Percentiles rank a stretch among this genome's conserved stretches.
phyloP scores from a whole-genome alignment of 2,329 filamentous ascomycete genomes.

The Metarhizium rileyi region DNA sequence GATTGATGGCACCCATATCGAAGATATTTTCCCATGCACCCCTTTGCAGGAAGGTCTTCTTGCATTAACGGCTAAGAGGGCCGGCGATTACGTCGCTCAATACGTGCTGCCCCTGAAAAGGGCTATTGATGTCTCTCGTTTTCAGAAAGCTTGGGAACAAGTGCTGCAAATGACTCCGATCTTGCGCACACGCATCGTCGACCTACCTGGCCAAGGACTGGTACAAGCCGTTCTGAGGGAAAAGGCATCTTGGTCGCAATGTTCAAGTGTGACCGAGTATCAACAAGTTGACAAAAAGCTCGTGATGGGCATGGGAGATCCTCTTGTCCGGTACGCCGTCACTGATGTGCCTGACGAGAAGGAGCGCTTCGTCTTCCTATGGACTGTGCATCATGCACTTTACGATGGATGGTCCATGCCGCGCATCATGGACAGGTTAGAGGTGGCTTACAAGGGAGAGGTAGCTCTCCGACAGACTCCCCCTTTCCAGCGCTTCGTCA shows the following conservation, averaged over 20 bases:
- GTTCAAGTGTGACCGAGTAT: constrained; percentile 22
- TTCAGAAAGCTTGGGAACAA: constrained; percentile 6
- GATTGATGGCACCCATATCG: constrained; percentile 1
- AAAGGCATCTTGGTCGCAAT: constrained; percentile 20
- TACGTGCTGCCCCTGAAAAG: constrained; percentile 2
- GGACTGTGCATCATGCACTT: constrained; percentile 37
- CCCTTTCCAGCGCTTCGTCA: constrained; percentile 31
- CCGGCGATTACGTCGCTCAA: constrained; percentile 6
- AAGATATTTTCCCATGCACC: constrained; percentile 9
- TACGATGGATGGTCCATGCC: constrained; percentile 43
- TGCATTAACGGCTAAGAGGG: constrained; percentile 5
- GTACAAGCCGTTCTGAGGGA: constrained; percentile 31
- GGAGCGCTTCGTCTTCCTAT: constrained; percentile 15
- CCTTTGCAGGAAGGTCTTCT: constrained; percentile 9
- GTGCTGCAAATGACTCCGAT: constrained; percentile 5
- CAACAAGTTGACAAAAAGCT: constrained; percentile 21
- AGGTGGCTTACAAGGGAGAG: constrained; percentile 24
- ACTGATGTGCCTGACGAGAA: background rate
- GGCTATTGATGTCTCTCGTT: background rate
- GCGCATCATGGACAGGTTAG: constrained; percentile 29
- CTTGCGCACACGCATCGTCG: constrained; percentile 7
- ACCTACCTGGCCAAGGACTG: constrained; percentile 19
- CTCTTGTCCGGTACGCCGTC: constrained; percentile 9
- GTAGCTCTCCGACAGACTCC: constrained; percentile 14
- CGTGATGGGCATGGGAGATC: constrained; percentile 13